Evolutionary conservation across 78 protist species (phyloP).

Genomic region (Dictyostelium firmibasis): DNA sequence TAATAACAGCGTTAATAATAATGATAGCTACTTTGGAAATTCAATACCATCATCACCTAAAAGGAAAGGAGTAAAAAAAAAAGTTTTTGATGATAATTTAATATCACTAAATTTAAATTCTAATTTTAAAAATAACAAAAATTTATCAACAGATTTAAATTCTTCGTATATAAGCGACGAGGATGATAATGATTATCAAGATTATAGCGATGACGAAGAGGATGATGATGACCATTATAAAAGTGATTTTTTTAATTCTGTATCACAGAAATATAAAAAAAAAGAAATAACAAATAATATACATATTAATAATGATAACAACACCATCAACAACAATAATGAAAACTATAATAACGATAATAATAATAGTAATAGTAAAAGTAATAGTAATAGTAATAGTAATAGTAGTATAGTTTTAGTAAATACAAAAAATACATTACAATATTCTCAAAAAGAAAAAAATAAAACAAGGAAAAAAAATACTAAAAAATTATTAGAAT

Average conservation of each 20-base stretch:
- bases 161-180: neutral
- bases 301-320: neutral
- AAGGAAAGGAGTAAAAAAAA: neutral
- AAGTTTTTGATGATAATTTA: neutral
- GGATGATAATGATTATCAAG: neutral
- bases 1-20: neutral
- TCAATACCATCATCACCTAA: neutral
- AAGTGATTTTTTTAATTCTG: constrained; percentile 5
- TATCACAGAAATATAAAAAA: neutral
- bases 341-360: neutral
- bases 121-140: neutral
- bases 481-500: neutral
- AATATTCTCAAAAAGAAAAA: neutral
- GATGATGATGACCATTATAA: neutral
- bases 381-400: neutral
- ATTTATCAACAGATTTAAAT: neutral
- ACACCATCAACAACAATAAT: neutral
- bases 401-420: neutral
- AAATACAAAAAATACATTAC: neutral
- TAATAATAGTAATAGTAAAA: neutral
- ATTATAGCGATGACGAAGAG: neutral
- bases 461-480: neutral
- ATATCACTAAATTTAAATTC: neutral
- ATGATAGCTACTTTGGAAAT: neutral
- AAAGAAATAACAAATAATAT: neutral